Percentiles rank a stretch among this genome's conserved stretches.
phyloP scores from a whole-genome alignment of 2,329 filamentous ascomycete genomes.

The Colletotrichum costaricense region DNA sequence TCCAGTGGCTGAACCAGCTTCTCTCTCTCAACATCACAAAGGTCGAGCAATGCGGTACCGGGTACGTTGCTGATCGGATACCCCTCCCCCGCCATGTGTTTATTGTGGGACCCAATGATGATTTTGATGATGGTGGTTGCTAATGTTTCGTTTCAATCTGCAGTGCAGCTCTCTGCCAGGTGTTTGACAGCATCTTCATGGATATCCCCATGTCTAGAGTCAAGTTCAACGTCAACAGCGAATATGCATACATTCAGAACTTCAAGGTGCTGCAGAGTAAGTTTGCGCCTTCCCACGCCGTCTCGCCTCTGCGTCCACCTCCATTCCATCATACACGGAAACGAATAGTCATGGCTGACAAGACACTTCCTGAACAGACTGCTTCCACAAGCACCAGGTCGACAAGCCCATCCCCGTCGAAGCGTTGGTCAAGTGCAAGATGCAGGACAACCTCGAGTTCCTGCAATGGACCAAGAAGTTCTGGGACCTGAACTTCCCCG shows the following conservation, averaged over 20 bases:
- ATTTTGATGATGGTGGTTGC: slow-evolving; percentile 30
- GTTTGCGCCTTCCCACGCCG: slow-evolving; percentile 46
- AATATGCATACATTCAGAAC: slow-evolving; percentile 98
- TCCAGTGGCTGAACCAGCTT: slow-evolving; percentile 97
- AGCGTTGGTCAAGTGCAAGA: slow-evolving; percentile 95
- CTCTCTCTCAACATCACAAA: slow-evolving; percentile 98
- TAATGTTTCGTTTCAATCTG: slow-evolving; percentile 38
- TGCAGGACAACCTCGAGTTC: slow-evolving; percentile 99
- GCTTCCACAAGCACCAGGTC: slow-evolving; percentile 86
- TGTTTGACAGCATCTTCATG: slow-evolving; percentile 98
- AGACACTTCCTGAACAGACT: slow-evolving; percentile 63
- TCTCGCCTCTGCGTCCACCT: neutral
- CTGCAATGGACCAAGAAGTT: slow-evolving; percentile 96
- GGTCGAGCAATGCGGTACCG: slow-evolving; percentile 98
- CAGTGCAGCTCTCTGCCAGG: slow-evolving; percentile 94
- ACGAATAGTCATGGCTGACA: slow-evolving; percentile 13
- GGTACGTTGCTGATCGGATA: slow-evolving; percentile 69
- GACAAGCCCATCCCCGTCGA: slow-evolving; percentile 93
- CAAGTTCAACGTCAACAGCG: slow-evolving; percentile 97
- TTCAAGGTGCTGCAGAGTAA: slow-evolving; percentile 97
- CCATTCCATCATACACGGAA: neutral
- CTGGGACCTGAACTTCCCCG: slow-evolving; percentile 98
- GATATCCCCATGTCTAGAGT: slow-evolving; percentile 96
- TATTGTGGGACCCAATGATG: slow-evolving; percentile 30
- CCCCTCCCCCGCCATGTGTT: slow-evolving; percentile 42